Evolutionary conservation across 257 asterid species (phyloP).

Genomic region (Rubia yunnanensis): DNA sequence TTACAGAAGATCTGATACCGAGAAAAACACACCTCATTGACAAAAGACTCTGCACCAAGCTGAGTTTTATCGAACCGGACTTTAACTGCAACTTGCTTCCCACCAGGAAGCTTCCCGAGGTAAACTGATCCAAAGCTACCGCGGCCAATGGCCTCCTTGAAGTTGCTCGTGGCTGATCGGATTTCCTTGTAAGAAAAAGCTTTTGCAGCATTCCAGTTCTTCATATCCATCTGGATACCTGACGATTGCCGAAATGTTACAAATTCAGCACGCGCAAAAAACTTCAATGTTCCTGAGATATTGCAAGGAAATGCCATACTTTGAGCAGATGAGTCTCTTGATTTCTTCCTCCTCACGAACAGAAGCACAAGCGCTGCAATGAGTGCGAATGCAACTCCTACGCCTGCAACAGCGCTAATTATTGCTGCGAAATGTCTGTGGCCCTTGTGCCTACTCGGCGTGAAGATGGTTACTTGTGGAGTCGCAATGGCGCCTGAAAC

Average conservation of each 20-base stretch:
- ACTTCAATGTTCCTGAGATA: not conserved
- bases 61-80: slow-evolving; percentile 79
- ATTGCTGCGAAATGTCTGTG: slow-evolving; percentile 40
- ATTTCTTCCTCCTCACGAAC: slow-evolving; percentile 41
- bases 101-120: slow-evolving; percentile 63
- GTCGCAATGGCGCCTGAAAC: slow-evolving; percentile 47
- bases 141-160: slow-evolving; percentile 69
- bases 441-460: slow-evolving; percentile 47
- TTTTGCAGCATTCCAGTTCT: slow-evolving; percentile 59
- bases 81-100: slow-evolving; percentile 77
- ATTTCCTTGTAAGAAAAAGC: slow-evolving; percentile 70
- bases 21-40: slow-evolving; percentile 60
- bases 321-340: slow-evolving; percentile 25
- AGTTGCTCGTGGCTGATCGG: slow-evolving; percentile 68
- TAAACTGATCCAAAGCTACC: slow-evolving; percentile 93
- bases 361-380: slow-evolving; percentile 44
- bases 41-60: slow-evolving; percentile 82
- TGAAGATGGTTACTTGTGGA: slow-evolving; percentile 67
- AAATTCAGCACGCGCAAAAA: not conserved
- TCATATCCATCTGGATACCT: slow-evolving; percentile 42
- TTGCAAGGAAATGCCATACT: slow-evolving; percentile 29
- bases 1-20: too few relatives aligned
- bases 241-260: not conserved
- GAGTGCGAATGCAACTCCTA: slow-evolving; percentile 34
- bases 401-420: slow-evolving; percentile 53